Evolutionary conservation across 1,139 yeast genomes (phyloP).

Genomic region (Lizanozyma gosingica): DNA sequence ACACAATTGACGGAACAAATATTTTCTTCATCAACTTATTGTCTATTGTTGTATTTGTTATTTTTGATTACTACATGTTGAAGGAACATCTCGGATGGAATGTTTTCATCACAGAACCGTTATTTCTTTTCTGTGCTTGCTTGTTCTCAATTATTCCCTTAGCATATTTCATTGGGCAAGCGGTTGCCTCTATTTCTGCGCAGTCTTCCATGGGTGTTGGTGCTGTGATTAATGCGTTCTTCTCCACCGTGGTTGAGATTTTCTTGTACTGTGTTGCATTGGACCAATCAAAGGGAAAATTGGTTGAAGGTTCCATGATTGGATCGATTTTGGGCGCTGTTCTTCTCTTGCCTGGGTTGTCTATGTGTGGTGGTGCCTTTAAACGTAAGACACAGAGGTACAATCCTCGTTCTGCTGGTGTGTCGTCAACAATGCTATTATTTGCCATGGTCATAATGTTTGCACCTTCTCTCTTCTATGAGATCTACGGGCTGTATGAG

Average conservation of each 20-base stretch:
- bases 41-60: constrained; percentile 72
- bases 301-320: constrained; percentile 96
- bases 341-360: constrained; percentile 79
- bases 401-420: constrained; percentile 95
- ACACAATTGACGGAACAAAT: constrained; percentile 93
- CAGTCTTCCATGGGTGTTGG: constrained; percentile 99
- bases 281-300: constrained; percentile 71
- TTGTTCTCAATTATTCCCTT: constrained; percentile 81
- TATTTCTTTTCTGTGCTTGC: constrained; percentile 64
- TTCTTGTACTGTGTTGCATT: constrained; percentile 89
- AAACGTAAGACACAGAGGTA: constrained; percentile 88
- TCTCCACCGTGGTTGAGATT: constrained; percentile 92
- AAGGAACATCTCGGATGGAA: constrained; percentile 42
- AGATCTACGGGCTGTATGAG: constrained; percentile 84
- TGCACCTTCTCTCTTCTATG: constrained; percentile 87
- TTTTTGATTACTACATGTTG: constrained; percentile 64
- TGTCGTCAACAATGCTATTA: constrained; percentile 87
- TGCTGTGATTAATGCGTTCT: constrained; percentile 95
- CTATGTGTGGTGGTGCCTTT: constrained; percentile 96
- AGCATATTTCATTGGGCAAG: constrained; percentile 97
- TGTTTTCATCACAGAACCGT: constrained; percentile 47
- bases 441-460: constrained; percentile 89
- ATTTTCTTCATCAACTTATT: constrained; percentile 82
- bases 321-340: constrained; percentile 95
- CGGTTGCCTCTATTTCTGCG: constrained; percentile 96